A percentile compares a stretch with the other conserved stretches of the same genome.
Evolutionary conservation across 129 eudicot genomes (phyloP).

Genomic region (Erigeron canadensis): DNA sequence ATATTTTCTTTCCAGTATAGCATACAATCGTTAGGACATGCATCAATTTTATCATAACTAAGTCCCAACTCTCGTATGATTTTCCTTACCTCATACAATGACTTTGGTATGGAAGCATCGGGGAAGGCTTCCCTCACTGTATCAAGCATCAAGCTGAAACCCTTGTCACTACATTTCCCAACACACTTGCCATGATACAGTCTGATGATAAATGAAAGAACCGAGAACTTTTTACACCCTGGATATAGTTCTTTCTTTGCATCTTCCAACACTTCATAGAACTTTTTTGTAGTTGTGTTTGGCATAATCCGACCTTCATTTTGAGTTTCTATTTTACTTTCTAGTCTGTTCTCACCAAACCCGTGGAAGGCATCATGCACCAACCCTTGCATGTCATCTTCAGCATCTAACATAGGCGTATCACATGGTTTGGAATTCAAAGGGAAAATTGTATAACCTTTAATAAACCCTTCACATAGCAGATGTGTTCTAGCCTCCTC

Average conservation of each 20-base stretch:
- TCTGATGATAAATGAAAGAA: slow-evolving; percentile 17
- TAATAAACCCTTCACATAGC: slow-evolving; percentile 3
- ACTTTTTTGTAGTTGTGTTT: slow-evolving; percentile 2
- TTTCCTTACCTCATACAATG: not conserved
- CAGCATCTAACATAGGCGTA: not conserved
- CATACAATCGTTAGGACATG: slow-evolving; percentile 7
- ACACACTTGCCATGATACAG: slow-evolving; percentile 5
- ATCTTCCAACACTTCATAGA: slow-evolving; percentile 20
- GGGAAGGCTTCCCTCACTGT: slow-evolving; percentile 2
- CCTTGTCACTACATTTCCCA: not conserved
- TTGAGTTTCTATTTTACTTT: not conserved
- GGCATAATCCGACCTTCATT: not conserved
- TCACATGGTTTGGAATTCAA: not conserved
- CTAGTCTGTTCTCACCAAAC: not conserved
- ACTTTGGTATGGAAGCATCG: not conserved
- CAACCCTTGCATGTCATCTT: slow-evolving; percentile 13
- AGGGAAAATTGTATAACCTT: not conserved
- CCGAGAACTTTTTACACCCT: slow-evolving; percentile 18
- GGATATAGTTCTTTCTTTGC: slow-evolving; percentile 32
- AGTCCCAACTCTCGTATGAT: not conserved
- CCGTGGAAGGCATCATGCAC: not conserved
- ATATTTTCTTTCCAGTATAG: not conserved
- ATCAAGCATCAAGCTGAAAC: not conserved
- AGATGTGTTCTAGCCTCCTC: not conserved
- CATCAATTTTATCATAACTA: not conserved